A percentile compares a stretch with the other conserved stretches of the same genome.
These are phyloP conservation scores for Pyrenula aspistea DNA, from an alignment of 495 filamentous ascomycete genomes.

Conservation along the genomic window DNA sequence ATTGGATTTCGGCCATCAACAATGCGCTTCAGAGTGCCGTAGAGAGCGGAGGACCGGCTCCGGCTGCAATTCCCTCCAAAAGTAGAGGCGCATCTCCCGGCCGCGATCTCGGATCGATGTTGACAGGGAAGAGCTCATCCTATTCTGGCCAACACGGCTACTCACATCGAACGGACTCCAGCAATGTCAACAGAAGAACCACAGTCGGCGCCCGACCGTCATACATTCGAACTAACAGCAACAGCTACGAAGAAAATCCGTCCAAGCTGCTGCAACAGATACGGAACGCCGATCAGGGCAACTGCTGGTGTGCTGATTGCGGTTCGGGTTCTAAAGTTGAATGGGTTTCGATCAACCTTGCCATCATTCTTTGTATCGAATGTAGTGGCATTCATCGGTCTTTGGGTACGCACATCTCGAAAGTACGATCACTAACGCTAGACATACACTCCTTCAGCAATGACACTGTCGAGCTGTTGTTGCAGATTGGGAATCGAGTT, in stretches of 20 bases:
- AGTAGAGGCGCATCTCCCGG: slow-evolving; percentile 44
- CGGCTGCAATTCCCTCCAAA: slow-evolving; percentile 30
- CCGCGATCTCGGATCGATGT: slow-evolving; percentile 77
- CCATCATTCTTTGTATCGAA: slow-evolving; percentile 93
- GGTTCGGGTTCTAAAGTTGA: slow-evolving; percentile 84
- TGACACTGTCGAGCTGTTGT: slow-evolving; percentile 88
- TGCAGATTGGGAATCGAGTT: slow-evolving; percentile 83
- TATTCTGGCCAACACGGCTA: slow-evolving; percentile 47
- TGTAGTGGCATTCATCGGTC: slow-evolving; percentile 97
- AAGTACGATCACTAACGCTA: slow-evolving; percentile 87
- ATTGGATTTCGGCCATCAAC: slow-evolving; percentile 93
- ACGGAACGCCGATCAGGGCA: slow-evolving; percentile 83
- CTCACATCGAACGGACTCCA: slow-evolving; percentile 33
- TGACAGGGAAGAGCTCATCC: slow-evolving; percentile 89
- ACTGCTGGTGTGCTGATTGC: slow-evolving; percentile 92
- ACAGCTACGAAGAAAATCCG: slow-evolving; percentile 67
- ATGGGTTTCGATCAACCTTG: slow-evolving; percentile 98
- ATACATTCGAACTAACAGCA: slow-evolving; percentile 52
- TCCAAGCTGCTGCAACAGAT: slow-evolving; percentile 76
- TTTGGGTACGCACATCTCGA: slow-evolving; percentile 93
- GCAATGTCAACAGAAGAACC: slow-evolving; percentile 61
- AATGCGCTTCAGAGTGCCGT: slow-evolving; percentile 94
- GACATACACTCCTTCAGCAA: slow-evolving; percentile 93
- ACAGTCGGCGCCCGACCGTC: slow-evolving; percentile 84
- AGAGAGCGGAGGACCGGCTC: slow-evolving; percentile 53